phyloP scores from a whole-genome alignment of 1,139 yeast species.

The Waltiozyma solani region DNA sequence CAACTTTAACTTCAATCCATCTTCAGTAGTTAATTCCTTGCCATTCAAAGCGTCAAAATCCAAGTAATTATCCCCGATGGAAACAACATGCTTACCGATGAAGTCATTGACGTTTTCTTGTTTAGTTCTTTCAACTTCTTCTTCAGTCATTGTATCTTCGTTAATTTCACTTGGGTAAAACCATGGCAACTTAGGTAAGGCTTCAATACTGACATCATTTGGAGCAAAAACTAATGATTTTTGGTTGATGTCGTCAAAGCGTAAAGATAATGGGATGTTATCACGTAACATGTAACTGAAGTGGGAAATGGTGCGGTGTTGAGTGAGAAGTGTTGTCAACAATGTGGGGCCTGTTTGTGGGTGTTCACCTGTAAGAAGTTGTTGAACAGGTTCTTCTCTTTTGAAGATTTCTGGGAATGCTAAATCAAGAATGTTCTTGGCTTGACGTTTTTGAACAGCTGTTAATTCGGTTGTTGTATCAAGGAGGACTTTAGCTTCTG shows the following conservation, averaged over 20 bases:
- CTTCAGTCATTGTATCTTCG: constrained; percentile 23
- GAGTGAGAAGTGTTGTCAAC: constrained; percentile 28
- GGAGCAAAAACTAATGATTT: constrained; percentile 52
- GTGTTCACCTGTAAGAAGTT: constrained; percentile 16
- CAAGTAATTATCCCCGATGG: neutral
- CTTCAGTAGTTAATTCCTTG: neutral
- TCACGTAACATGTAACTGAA: constrained; percentile 51
- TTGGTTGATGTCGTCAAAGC: constrained; percentile 29
- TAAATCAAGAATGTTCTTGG: no score
- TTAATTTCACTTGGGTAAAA: constrained; percentile 45
- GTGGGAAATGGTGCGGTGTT: constrained; percentile 34
- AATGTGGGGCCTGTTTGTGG: constrained; percentile 22
- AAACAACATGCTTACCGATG: constrained; percentile 42
- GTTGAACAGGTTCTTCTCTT: neutral
- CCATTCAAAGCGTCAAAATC: neutral
- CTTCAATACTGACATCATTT: constrained; percentile 40
- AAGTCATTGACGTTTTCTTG: constrained; percentile 39
- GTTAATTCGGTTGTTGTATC: no score
- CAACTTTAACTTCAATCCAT: neutral
- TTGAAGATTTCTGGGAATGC: no score
- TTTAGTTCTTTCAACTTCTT: constrained; percentile 33
- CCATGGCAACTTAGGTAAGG: constrained; percentile 48
- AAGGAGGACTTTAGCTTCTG: no score
- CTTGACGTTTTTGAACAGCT: no score
- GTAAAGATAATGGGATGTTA: constrained; percentile 30